Evolutionary conservation across 495 filamentous ascomycete genomes (phyloP).

Genomic region (Antarctomyces pellizariae): DNA sequence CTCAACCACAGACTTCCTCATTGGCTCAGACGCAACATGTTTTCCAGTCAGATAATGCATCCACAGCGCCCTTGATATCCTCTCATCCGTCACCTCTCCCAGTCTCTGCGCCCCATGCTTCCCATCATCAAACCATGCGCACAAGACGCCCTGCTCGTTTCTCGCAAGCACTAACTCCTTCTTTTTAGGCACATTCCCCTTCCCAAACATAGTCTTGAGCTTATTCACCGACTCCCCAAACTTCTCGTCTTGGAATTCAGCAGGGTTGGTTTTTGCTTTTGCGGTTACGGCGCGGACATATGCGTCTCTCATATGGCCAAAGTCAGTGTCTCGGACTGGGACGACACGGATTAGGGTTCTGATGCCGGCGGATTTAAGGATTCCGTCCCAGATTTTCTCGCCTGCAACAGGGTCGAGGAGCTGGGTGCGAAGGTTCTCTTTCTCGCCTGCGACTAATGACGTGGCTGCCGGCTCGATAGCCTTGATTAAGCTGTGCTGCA

Average conservation of each 20-base stretch:
- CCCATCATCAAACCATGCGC: slow-evolving; percentile 42
- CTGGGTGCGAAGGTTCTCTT: slow-evolving; percentile 36
- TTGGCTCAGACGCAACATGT: slow-evolving; percentile 64
- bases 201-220: slow-evolving; percentile 57
- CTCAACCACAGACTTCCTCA: slow-evolving; percentile 61
- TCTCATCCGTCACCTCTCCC: slow-evolving; percentile 51
- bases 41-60: slow-evolving; percentile 72
- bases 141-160: slow-evolving; percentile 37
- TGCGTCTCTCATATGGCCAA: slow-evolving; percentile 72
- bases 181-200: slow-evolving; percentile 49
- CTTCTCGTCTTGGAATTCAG: slow-evolving; percentile 36
- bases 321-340: slow-evolving; percentile 74
- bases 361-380: slow-evolving; percentile 36
- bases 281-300: slow-evolving; percentile 67
- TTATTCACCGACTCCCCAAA: slow-evolving; percentile 49
- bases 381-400: slow-evolving; percentile 44
- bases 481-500: slow-evolving; percentile 22
- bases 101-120: slow-evolving; percentile 25
- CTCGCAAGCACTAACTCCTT: slow-evolving; percentile 51
- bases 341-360: slow-evolving; percentile 57
- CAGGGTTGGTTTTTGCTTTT: slow-evolving; percentile 26
- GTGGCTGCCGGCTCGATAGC: slow-evolving; percentile 43
- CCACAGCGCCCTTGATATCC: slow-evolving; percentile 65
- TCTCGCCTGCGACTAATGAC: slow-evolving; percentile 58
- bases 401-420: slow-evolving; percentile 47